These are phyloP conservation scores for Leucosporidium yakuticum DNA, from an alignment of 768 basidiomycete species.

Conservation along the genomic window DNA sequence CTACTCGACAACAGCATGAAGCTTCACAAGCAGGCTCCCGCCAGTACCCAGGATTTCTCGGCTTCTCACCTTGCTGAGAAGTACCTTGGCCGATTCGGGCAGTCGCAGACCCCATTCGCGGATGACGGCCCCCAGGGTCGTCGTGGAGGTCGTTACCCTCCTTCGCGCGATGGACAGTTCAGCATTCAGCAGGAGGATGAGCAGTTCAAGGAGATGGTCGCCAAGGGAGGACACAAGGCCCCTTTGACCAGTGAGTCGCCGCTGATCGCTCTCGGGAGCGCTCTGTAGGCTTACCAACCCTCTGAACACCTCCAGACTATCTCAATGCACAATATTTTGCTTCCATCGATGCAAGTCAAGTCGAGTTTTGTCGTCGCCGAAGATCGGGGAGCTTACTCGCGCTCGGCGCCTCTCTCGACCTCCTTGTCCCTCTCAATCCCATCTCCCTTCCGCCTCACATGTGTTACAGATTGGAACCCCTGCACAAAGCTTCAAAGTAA, in stretches of 20 bases:
- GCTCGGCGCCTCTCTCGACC: not conserved
- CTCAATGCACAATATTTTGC: slow-evolving; percentile 95
- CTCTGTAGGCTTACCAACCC: not conserved
- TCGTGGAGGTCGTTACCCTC: slow-evolving; percentile 60
- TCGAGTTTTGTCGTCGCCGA: no score
- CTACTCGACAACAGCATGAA: slow-evolving; percentile 59
- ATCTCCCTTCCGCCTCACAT: no score
- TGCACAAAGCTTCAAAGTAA: slow-evolving; percentile 59
- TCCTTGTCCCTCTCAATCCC: not conserved
- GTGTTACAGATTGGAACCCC: slow-evolving; percentile 59
- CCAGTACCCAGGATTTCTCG: slow-evolving; percentile 51
- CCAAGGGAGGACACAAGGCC: slow-evolving; percentile 72
- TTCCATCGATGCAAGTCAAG: slow-evolving; percentile 46
- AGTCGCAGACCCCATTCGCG: slow-evolving; percentile 47
- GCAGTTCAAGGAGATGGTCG: slow-evolving; percentile 48
- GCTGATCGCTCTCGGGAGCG: not conserved
- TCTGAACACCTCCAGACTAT: slow-evolving; percentile 60
- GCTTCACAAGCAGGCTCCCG: slow-evolving; percentile 70
- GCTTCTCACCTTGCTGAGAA: slow-evolving; percentile 83
- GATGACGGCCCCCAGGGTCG: slow-evolving; percentile 40
- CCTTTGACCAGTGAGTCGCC: slow-evolving; percentile 73
- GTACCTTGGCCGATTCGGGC: slow-evolving; percentile 75
- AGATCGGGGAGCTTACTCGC: no score
- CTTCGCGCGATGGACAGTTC: slow-evolving; percentile 27
- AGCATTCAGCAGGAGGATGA: slow-evolving; percentile 55